phyloP scores from a whole-genome alignment of 352 stramenopile genomes.

The Plasmopara viticola region DNA sequence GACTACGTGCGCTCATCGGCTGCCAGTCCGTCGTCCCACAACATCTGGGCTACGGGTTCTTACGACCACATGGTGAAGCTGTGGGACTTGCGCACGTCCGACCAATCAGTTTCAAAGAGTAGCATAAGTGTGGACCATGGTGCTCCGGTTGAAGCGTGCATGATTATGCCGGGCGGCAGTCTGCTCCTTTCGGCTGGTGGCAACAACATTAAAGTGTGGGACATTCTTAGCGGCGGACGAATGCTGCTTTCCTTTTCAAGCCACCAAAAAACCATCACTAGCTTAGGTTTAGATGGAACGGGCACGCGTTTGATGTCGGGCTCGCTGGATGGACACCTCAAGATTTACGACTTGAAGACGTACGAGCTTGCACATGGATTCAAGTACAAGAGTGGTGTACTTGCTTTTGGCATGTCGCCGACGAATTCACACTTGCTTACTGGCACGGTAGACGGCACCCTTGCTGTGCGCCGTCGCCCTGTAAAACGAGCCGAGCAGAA shows the following conservation, averaged over 20 bases:
- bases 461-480: constrained; percentile 77
- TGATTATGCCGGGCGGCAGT: constrained; percentile 81
- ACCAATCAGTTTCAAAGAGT: constrained; percentile 48
- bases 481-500: constrained; percentile 64
- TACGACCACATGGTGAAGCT: constrained; percentile 92
- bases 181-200: constrained; percentile 79
- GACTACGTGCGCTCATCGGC: constrained; percentile 85
- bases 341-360: constrained; percentile 91
- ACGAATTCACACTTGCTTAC: constrained; percentile 82
- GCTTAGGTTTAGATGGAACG: constrained; percentile 80
- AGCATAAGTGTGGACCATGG: constrained; percentile 76
- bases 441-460: constrained; percentile 63
- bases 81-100: constrained; percentile 86
- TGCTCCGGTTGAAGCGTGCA: constrained; percentile 81
- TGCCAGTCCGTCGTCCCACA: constrained; percentile 61
- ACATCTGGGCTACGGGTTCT: constrained; percentile 83
- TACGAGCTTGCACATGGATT: constrained; percentile 88
- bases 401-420: constrained; percentile 77
- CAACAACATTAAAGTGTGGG: constrained; percentile 91
- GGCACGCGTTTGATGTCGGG: constrained; percentile 84
- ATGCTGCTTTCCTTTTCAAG: constrained; percentile 87
- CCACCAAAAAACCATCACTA: constrained; percentile 94
- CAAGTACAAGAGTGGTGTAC: constrained; percentile 80
- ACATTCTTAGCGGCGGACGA: constrained; percentile 82
- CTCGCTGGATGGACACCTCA: constrained; percentile 89